These are phyloP conservation scores for Millerozyma acaciae DNA, from an alignment of 805 yeast species.

Conservation along the genomic window DNA sequence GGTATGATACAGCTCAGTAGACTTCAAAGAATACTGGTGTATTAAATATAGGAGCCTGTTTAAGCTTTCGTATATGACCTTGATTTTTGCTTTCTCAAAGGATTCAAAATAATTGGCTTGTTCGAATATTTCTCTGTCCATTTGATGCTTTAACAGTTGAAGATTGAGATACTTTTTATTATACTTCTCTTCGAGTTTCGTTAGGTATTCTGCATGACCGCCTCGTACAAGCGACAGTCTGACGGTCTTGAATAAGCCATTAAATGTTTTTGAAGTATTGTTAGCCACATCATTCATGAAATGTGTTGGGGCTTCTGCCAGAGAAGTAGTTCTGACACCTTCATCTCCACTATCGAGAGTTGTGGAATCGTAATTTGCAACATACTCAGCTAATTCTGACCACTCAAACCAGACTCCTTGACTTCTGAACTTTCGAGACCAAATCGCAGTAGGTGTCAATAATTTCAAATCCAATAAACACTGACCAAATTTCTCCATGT, in stretches of 20 bases:
- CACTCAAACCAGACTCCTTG: conserved; percentile 45
- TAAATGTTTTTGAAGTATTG: conserved; percentile 25
- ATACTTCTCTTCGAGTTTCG: conserved; percentile 27
- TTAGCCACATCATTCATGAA: conserved; percentile 21
- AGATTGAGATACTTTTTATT: conserved; percentile 31
- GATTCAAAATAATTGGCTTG: conserved; percentile 22
- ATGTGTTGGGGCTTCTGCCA: conserved; percentile 8
- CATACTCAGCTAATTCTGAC: conserved; percentile 29
- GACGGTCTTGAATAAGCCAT: conserved; percentile 31
- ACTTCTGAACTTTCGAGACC: conserved; percentile 33
- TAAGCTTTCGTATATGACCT: conserved; percentile 29
- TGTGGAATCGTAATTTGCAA: conserved; percentile 11
- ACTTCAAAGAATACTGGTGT: no score
- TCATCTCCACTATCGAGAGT: neutral
- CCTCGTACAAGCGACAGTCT: conserved; percentile 27
- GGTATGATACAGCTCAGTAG: no score
- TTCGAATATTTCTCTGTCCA: conserved; percentile 26
- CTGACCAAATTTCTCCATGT: conserved; percentile 40
- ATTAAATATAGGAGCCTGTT: conserved; percentile 30
- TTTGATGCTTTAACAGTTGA: conserved; percentile 25
- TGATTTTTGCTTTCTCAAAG: conserved; percentile 34
- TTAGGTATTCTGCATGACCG: conserved; percentile 24
- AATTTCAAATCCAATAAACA: conserved; percentile 31
- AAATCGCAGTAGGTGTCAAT: conserved; percentile 27
- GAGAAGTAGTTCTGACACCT: conserved; percentile 2